Evolutionary conservation across 345 rosid genomes (phyloP).

Genomic region (Corchorus capsularis): DNA sequence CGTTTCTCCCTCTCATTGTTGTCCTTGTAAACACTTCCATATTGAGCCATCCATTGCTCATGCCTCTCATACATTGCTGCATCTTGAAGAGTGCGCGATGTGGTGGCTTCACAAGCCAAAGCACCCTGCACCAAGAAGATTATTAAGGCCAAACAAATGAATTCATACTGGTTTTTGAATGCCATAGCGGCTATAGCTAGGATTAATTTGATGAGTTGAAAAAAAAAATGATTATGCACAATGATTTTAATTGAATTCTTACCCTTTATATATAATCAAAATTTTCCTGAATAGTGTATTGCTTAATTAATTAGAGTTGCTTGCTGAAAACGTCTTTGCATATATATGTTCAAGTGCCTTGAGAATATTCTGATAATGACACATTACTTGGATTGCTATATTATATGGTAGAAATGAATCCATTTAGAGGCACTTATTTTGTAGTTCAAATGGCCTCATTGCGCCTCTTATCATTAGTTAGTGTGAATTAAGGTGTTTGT

Average conservation of each 20-base stretch:
- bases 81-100: too few species aligned
- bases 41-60: too few species aligned
- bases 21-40: too few species aligned
- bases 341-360: background rate
- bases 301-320: background rate
- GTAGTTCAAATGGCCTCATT: too few species aligned
- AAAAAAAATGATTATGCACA: background rate
- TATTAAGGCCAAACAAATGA: constrained; percentile 16
- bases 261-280: background rate
- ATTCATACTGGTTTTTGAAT: constrained; percentile 1
- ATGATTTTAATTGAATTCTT: background rate
- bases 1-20: constrained; percentile 38
- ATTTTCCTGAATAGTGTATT: background rate
- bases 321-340: background rate
- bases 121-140: constrained; percentile 16
- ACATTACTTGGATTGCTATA: background rate
- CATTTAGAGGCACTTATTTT: too few species aligned
- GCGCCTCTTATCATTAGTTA: too few species aligned
- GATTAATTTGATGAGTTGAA: background rate
- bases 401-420: background rate
- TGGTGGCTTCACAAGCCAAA: constrained; percentile 19
- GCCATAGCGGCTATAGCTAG: constrained; percentile 1
- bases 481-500: too few species aligned
- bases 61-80: too few species aligned
- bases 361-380: constrained; percentile 19